These are phyloP conservation scores for Blastobotrys mokoenaii DNA, from an alignment of 805 yeast genomes.

Conservation along the genomic window DNA sequence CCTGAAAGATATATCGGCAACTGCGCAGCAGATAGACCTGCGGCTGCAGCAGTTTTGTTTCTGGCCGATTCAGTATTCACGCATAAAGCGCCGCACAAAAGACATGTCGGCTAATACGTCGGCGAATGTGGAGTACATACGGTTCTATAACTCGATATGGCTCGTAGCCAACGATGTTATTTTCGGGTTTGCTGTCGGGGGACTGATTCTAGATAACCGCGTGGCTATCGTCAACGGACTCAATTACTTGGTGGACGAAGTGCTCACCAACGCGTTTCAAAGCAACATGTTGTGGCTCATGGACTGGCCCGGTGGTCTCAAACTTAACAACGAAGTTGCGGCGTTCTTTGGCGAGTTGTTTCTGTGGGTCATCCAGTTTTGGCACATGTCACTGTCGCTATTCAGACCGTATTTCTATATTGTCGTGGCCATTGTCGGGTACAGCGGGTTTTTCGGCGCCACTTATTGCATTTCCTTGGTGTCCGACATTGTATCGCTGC, in stretches of 20 bases:
- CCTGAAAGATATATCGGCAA: slow-evolving; percentile 41
- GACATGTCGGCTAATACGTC: slow-evolving; percentile 32
- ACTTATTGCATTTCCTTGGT: slow-evolving; percentile 60
- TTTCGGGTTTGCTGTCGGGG: slow-evolving; percentile 56
- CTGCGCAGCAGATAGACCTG: slow-evolving; percentile 72
- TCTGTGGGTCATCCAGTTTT: slow-evolving; percentile 73
- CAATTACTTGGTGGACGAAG: slow-evolving; percentile 30
- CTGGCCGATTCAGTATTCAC: slow-evolving; percentile 70
- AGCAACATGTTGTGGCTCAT: slow-evolving; percentile 62
- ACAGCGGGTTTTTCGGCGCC: slow-evolving; percentile 48
- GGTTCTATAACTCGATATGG: slow-evolving; percentile 84
- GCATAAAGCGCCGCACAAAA: slow-evolving; percentile 37
- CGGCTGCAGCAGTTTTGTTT: slow-evolving; percentile 67
- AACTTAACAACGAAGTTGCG: slow-evolving; percentile 79
- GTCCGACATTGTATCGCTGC: slow-evolving; percentile 54
- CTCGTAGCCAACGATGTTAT: slow-evolving; percentile 73
- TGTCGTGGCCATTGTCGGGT: slow-evolving; percentile 29
- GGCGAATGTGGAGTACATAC: slow-evolving; percentile 42
- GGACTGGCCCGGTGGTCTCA: slow-evolving; percentile 89
- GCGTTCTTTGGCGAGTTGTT: slow-evolving; percentile 78
- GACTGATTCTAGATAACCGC: slow-evolving; percentile 36
- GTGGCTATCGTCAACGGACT: slow-evolving; percentile 20
- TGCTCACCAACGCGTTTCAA: slow-evolving; percentile 40
- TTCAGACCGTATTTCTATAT: slow-evolving; percentile 27
- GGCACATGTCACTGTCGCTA: slow-evolving; percentile 32